A percentile compares a stretch with the other conserved stretches of the same genome.
Evolutionary conservation across 495 filamentous ascomycete species (phyloP).

Genomic region (Cudoniella acicularis): DNA sequence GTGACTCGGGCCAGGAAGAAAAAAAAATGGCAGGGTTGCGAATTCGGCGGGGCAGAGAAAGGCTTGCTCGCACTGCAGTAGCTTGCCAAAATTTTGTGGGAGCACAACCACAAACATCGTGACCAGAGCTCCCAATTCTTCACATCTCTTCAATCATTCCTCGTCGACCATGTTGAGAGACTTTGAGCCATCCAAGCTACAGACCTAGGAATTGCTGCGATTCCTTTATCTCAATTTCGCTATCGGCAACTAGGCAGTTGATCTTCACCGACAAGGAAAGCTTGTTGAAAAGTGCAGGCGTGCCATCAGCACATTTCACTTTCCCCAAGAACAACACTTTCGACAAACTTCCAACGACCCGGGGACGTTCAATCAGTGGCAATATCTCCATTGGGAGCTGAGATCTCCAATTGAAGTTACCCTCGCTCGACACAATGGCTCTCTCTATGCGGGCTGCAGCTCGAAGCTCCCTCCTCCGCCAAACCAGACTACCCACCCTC

Average conservation of each 20-base stretch:
- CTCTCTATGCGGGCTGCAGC: slow-evolving; percentile 17
- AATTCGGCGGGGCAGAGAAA: neutral
- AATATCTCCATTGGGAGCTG: slow-evolving; percentile 5
- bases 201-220: slow-evolving; percentile 10
- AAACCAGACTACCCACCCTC: slow-evolving; percentile 13
- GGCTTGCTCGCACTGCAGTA: neutral
- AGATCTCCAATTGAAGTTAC: slow-evolving; percentile 12
- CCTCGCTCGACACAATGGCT: slow-evolving; percentile 18
- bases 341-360: neutral
- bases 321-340: neutral
- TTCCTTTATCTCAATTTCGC: neutral
- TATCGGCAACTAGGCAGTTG: neutral
- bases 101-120: slow-evolving; percentile 5
- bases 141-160: slow-evolving; percentile 1
- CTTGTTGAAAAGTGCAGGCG: neutral
- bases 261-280: slow-evolving; percentile 1
- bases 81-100: neutral
- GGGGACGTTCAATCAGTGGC: neutral
- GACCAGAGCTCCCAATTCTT: slow-evolving; percentile 1
- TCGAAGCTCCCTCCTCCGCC: slow-evolving; percentile 20
- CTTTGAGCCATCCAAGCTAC: slow-evolving; percentile 23
- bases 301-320: neutral
- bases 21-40: neutral
- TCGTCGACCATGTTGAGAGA: slow-evolving; percentile 27
- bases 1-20: neutral